Evolutionary conservation across 2,329 filamentous ascomycete genomes (phyloP).

Genomic region (Didymellaceae sp.): DNA sequence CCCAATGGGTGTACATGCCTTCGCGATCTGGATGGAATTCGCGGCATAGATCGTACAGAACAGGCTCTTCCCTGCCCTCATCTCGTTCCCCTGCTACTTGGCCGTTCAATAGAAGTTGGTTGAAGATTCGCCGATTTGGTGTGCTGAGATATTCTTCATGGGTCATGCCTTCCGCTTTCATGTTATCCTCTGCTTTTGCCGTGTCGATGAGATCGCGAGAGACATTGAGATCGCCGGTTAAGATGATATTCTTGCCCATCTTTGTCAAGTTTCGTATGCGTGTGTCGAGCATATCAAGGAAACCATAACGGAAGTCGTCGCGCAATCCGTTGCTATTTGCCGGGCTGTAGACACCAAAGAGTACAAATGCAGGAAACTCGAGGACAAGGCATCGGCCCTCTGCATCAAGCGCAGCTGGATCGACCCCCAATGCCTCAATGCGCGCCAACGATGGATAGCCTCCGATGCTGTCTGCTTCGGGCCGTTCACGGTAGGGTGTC

Average conservation of each 20-base stretch:
- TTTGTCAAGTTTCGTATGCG: slow-evolving; percentile 83
- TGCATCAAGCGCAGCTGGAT: slow-evolving; percentile 78
- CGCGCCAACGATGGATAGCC: slow-evolving; percentile 81
- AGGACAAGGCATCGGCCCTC: slow-evolving; percentile 91
- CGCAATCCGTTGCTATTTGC: slow-evolving; percentile 85
- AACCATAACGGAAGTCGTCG: slow-evolving; percentile 81
- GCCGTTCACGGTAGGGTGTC: slow-evolving; percentile 75
- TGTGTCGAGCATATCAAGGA: slow-evolving; percentile 79
- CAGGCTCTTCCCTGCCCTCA: slow-evolving; percentile 70
- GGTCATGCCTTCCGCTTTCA: slow-evolving; percentile 72
- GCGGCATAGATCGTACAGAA: slow-evolving; percentile 84
- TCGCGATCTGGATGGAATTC: slow-evolving; percentile 77
- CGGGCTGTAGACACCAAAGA: slow-evolving; percentile 91
- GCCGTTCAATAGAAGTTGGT: slow-evolving; percentile 80
- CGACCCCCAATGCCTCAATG: slow-evolving; percentile 64
- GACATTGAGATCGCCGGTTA: slow-evolving; percentile 91
- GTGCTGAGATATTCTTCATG: slow-evolving; percentile 74
- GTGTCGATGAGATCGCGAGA: slow-evolving; percentile 73
- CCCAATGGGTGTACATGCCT: slow-evolving; percentile 98
- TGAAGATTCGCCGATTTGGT: slow-evolving; percentile 79
- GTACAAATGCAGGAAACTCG: slow-evolving; percentile 93
- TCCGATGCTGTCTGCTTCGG: slow-evolving; percentile 77
- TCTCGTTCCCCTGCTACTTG: slow-evolving; percentile 71
- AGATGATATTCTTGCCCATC: slow-evolving; percentile 82
- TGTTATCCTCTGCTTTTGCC: slow-evolving; percentile 73